These are phyloP conservation scores for Macrolepiota fuliginosa DNA, from an alignment of 768 basidiomycete genomes.

Conservation along the genomic window DNA sequence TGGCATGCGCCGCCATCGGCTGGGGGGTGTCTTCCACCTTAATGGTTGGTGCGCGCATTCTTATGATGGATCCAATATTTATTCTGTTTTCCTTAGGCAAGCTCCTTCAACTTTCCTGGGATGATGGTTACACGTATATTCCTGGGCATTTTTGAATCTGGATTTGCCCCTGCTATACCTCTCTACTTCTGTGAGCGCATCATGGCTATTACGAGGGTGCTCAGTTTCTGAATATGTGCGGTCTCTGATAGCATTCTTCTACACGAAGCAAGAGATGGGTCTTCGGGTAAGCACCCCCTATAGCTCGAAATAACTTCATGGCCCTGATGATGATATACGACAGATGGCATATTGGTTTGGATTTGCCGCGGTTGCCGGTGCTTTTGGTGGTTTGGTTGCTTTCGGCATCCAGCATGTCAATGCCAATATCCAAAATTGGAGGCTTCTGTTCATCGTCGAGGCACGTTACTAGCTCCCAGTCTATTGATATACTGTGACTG, in stretches of 20 bases:
- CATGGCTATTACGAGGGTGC: not conserved
- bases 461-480: constrained; percentile 26
- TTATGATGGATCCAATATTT: not conserved
- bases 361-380: constrained; percentile 81
- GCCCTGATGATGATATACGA: not conserved
- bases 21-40: constrained; percentile 79
- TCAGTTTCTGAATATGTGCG: not conserved
- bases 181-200: constrained; percentile 67
- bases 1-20: constrained; percentile 61
- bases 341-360: constrained; percentile 80
- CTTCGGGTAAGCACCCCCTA: constrained; percentile 42
- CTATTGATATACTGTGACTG: not conserved
- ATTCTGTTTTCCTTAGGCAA: constrained; percentile 37
- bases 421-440: constrained; percentile 49
- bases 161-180: constrained; percentile 75
- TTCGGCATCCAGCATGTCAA: constrained; percentile 71
- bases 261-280: constrained; percentile 73
- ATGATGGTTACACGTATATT: constrained; percentile 56
- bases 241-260: constrained; percentile 58
- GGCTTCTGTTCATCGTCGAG: constrained; percentile 73
- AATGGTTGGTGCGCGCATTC: constrained; percentile 42
- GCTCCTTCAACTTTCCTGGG: constrained; percentile 58
- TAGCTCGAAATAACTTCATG: not conserved
- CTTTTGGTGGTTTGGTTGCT: constrained; percentile 82
- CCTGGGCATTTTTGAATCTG: constrained; percentile 77